Percentiles rank a stretch among this genome's conserved stretches.
phyloP scores from a whole-genome alignment of 139 green algal genomes.

The Picochlorum sp. region DNA sequence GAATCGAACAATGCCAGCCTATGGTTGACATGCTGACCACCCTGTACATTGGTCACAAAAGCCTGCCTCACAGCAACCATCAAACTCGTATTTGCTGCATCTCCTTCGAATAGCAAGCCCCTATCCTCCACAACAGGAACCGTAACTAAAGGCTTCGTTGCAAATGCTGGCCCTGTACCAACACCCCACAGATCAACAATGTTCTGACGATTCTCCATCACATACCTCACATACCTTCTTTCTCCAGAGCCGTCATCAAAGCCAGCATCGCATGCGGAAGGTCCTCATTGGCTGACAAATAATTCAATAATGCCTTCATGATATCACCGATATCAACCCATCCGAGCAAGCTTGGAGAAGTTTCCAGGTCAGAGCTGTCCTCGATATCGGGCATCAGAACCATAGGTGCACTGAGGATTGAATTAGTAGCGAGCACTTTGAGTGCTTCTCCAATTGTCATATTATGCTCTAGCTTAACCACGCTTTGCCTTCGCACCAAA shows the following conservation, averaged over 20 bases:
- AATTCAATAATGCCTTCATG: conserved; percentile 31
- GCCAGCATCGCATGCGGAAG: conserved; percentile 62
- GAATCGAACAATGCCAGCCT: conserved; percentile 51
- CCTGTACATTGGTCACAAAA: conserved; percentile 13
- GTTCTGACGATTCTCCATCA: too few species aligned
- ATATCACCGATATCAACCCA: conserved; percentile 55
- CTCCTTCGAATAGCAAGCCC: conserved; percentile 51
- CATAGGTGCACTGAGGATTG: conserved; percentile 60
- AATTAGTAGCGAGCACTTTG: conserved; percentile 27
- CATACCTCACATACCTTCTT: conserved; percentile 22
- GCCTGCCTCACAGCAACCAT: conserved; percentile 37
- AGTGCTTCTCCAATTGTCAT: conserved; percentile 39
- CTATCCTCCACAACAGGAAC: conserved; percentile 50
- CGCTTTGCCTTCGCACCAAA: conserved; percentile 21
- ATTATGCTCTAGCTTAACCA: conserved; percentile 47
- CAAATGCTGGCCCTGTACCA: conserved; percentile 31
- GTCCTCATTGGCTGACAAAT: conserved; percentile 10
- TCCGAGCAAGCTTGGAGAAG: conserved; percentile 41
- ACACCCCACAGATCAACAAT: too few species aligned
- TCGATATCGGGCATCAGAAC: conserved; percentile 36
- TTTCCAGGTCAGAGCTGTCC: conserved; percentile 31
- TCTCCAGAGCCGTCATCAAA: conserved; percentile 68
- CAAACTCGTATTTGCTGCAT: conserved; percentile 33
- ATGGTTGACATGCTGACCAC: conserved; percentile 23
- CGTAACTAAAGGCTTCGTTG: conserved; percentile 49